Evolutionary conservation across 2,329 filamentous ascomycete species (phyloP), one percentile per base, ranked within the genome.

Genomic region (Chrysoporthe cubensis): DNA sequence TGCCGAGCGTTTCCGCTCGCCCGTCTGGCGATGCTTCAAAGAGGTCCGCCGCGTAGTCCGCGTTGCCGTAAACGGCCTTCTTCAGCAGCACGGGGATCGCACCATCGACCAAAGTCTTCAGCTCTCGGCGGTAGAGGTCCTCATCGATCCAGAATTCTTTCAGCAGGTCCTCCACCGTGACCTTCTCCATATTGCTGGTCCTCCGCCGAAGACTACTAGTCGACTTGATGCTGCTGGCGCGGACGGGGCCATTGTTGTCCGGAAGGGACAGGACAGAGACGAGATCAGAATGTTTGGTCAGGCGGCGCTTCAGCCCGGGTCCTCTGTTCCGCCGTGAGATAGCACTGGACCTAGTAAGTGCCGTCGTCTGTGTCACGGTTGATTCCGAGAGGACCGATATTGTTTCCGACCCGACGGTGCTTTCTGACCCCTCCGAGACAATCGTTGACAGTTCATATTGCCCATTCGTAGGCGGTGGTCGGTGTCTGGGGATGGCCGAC

Each of bases 201-300:
- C 89, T 89, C 40, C 90, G 91, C 66, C 93, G 89, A 66, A 96
- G 87, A 77, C 93, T 97, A 57, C 91, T 88, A 40, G 91, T 88
- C 34, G 93, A 94, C 67, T 90, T 87, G 69, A 93, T 88, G 75
- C 90, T 94, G 75, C 85, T 88, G 68, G 85, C 87, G 67, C 90
- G 85, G 61, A 85, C 85, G 62, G 87, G 85, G 44, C 87, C 80
- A 37, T 79, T 79, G 66, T 88, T 81, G 68, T 89, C 84, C 0
- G 90, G 89, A 68, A 93, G 80, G 0, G 94, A 98, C 9, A 99
- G 83, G 2, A 97, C 93, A 0, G 96, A 98, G 50, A 99, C 93
- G 34, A 99, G 84, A 78, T 99, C 96, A 18, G 94, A 94, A 78
- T 98, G 94, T 68, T 92, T 97, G 4, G 94, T 97, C 50, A 97